Conservation (phyloP, 169 alveolate genomes). For the Babesia caballi region DNA sequence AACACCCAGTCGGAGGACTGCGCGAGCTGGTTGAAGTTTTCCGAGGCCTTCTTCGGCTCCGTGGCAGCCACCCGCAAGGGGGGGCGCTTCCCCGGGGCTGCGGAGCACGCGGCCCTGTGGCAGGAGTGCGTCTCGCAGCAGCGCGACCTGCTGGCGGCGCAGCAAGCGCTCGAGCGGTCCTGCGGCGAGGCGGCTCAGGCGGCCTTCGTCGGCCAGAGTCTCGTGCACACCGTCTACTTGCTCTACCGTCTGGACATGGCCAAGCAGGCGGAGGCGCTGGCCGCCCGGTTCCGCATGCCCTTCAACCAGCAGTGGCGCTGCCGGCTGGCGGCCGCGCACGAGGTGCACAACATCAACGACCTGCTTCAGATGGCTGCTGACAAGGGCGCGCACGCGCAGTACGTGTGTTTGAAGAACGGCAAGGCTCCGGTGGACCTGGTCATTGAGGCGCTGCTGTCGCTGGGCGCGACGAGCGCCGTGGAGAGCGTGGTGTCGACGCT, state of each 20-base stretch:
- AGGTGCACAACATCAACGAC: constrained; percentile 54
- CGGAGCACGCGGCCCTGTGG: constrained; percentile 30
- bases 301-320: constrained; percentile 49
- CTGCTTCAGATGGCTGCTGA: constrained; percentile 35
- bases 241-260: constrained; percentile 36
- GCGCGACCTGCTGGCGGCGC: constrained; percentile 25
- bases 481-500: constrained; percentile 32
- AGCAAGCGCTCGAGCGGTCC: constrained; percentile 11
- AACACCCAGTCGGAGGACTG: constrained; percentile 16
- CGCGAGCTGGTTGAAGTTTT: constrained; percentile 22
- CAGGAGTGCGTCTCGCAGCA: constrained; percentile 41
- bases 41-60: constrained; percentile 38
- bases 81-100: not conserved
- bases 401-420: constrained; percentile 24
- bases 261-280: constrained; percentile 44
- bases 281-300: constrained; percentile 20
- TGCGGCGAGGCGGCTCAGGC: not conserved
- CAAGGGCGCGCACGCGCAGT: constrained; percentile 23
- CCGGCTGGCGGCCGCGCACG: constrained; percentile 39
- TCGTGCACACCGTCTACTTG: constrained; percentile 30
- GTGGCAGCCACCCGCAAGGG: constrained; percentile 1
- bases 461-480: constrained; percentile 52
- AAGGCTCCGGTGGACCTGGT: constrained; percentile 31
- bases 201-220: constrained; percentile 33
- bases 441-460: constrained; percentile 45